Evolutionary conservation across 2,329 filamentous ascomycete species (phyloP).

Genomic region (Fusarium cyanostomum): DNA sequence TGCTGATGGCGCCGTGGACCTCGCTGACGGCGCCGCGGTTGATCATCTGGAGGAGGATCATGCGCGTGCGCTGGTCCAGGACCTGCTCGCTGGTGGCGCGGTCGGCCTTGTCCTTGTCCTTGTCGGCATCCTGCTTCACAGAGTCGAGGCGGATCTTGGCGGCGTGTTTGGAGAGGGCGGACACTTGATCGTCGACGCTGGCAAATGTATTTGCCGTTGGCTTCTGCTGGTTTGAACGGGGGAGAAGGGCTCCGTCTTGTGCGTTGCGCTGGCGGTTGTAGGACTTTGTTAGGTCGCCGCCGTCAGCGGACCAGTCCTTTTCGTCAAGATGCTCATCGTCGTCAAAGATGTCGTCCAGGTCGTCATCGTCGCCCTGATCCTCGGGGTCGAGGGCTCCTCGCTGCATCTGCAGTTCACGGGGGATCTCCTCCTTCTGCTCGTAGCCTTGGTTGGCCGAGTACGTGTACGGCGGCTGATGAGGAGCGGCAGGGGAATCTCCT

Average conservation of each 20-base stretch:
- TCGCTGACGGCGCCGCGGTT: constrained; percentile 90
- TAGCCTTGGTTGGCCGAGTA: constrained; percentile 58
- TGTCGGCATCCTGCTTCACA: constrained; percentile 61
- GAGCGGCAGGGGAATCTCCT: constrained; percentile 50
- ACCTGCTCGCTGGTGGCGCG: constrained; percentile 95
- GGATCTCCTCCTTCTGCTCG: constrained; percentile 50
- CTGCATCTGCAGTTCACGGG: constrained; percentile 45
- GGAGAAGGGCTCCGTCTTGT: constrained; percentile 63
- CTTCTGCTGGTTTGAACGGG: constrained; percentile 80
- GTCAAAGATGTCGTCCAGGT: constrained; percentile 47
- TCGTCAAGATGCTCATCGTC: constrained; percentile 68
- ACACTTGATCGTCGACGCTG: constrained; percentile 87
- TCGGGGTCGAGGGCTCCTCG: constrained; percentile 36
- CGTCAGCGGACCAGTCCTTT: constrained; percentile 67
- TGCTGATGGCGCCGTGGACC: constrained; percentile 94
- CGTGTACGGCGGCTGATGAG: constrained; percentile 57
- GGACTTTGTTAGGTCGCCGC: constrained; percentile 80
- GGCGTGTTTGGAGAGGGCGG: constrained; percentile 84
- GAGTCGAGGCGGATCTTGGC: constrained; percentile 83
- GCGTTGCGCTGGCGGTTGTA: constrained; percentile 86
- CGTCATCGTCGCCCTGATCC: constrained; percentile 38
- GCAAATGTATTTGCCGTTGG: constrained; percentile 81
- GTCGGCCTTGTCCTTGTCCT: constrained; percentile 87
- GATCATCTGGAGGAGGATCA: constrained; percentile 96
- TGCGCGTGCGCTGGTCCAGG: constrained; percentile 89